phyloP scores from a whole-genome alignment of 202 grass and related monocot species.

The Setaria italica region DNA sequence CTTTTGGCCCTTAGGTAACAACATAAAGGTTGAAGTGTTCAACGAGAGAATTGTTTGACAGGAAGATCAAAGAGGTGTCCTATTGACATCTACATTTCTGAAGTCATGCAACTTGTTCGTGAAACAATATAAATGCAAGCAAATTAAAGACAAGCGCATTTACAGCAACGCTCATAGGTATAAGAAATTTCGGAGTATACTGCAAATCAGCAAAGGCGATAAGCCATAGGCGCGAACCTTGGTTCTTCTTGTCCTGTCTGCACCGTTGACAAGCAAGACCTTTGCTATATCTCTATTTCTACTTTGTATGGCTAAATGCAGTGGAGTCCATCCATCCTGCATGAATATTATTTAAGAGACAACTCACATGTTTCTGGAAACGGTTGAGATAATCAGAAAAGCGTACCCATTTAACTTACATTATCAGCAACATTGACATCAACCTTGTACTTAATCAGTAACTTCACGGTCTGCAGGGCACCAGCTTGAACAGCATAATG shows the following conservation, averaged over 20 bases:
- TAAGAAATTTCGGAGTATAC: background rate
- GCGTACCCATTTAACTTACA: slow-evolving; percentile 52
- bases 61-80: too few relatives aligned
- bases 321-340: slow-evolving; percentile 87
- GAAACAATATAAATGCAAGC: background rate
- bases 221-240: slow-evolving; percentile 52
- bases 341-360: slow-evolving; percentile 23
- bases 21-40: background rate
- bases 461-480: slow-evolving; percentile 88
- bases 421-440: slow-evolving; percentile 87
- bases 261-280: slow-evolving; percentile 80
- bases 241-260: slow-evolving; percentile 84
- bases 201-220: slow-evolving; percentile 4
- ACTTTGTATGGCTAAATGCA: slow-evolving; percentile 88
- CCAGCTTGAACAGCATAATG: slow-evolving; percentile 96
- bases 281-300: slow-evolving; percentile 85
- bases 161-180: background rate
- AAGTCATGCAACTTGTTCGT: background rate
- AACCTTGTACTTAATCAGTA: slow-evolving; percentile 86
- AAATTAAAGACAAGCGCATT: background rate
- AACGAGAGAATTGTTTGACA: too few relatives aligned
- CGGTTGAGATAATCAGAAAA: slow-evolving; percentile 30
- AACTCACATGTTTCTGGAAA: background rate
- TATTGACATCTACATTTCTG: too few relatives aligned
- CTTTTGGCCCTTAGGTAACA: background rate